These are phyloP conservation scores for Tuber melanosporum DNA, from an alignment of 495 filamentous ascomycete genomes.

Conservation along the genomic window DNA sequence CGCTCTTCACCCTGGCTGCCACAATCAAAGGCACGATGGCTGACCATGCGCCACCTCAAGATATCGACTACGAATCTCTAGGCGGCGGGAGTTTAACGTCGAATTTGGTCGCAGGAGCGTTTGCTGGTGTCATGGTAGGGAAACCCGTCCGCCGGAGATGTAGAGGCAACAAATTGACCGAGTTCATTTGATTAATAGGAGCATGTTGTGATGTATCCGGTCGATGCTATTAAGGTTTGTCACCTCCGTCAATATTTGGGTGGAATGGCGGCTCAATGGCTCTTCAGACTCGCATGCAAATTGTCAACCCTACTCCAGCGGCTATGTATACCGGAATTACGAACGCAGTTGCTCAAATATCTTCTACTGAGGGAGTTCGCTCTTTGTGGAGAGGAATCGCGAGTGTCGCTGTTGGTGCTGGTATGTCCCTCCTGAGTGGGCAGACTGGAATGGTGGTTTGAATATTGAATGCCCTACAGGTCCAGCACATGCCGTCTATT, in stretches of 20 bases:
- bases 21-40: slow-evolving; percentile 33
- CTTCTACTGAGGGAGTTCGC: slow-evolving; percentile 75
- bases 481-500: slow-evolving; percentile 95
- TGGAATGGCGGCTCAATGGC: slow-evolving; percentile 23
- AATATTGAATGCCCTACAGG: slow-evolving; percentile 49
- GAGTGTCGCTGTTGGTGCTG: slow-evolving; percentile 90
- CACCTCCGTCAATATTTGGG: slow-evolving; percentile 7
- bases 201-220: slow-evolving; percentile 96
- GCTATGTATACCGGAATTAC: slow-evolving; percentile 85
- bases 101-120: slow-evolving; percentile 91
- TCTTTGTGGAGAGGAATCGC: slow-evolving; percentile 95
- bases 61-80: slow-evolving; percentile 58
- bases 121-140: slow-evolving; percentile 90
- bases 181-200: slow-evolving; percentile 48
- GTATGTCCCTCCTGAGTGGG: slow-evolving; percentile 49
- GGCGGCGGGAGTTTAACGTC: slow-evolving; percentile 61
- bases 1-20: not conserved
- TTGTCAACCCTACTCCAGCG: slow-evolving; percentile 78
- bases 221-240: slow-evolving; percentile 93
- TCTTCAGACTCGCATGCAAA: slow-evolving; percentile 88
- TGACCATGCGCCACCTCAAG: slow-evolving; percentile 43
- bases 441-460: slow-evolving; percentile 12
- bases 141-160: slow-evolving; percentile 15
- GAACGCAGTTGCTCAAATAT: slow-evolving; percentile 86
- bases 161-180: slow-evolving; percentile 18